Evolutionary conservation across 306 rosid species (phyloP).

Genomic region (Vigna hirtella): DNA sequence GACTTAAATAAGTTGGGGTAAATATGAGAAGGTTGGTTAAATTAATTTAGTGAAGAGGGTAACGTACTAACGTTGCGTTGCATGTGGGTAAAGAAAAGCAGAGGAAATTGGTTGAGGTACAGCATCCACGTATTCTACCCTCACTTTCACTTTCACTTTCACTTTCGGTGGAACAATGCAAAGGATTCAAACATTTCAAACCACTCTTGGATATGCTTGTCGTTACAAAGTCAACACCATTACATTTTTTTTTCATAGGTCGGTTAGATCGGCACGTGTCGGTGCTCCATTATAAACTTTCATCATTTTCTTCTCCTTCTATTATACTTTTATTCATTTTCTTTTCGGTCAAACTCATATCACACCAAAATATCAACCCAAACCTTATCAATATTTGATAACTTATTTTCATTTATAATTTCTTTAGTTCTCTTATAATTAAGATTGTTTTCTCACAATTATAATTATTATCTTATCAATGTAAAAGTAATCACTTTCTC

Average conservation of each 20-base stretch:
- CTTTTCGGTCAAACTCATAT: conserved; percentile 17
- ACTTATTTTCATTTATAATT: too few relatives aligned
- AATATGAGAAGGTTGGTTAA: neutral
- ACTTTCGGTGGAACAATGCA: conserved; percentile 70
- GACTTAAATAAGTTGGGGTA: too few relatives aligned
- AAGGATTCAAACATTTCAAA: conserved; percentile 40
- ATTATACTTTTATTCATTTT: neutral
- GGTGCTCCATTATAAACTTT: conserved; percentile 54
- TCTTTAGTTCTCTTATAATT: too few relatives aligned
- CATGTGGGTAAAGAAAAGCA: conserved; percentile 13
- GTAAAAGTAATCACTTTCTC: too few relatives aligned
- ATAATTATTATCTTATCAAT: too few relatives aligned
- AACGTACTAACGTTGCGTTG: neutral
- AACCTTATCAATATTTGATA: too few relatives aligned
- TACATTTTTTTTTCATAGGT: conserved; percentile 48
- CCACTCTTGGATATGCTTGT: conserved; percentile 38
- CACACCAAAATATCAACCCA: conserved; percentile 5
- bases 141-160: conserved; percentile 56
- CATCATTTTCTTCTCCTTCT: conserved; percentile 43
- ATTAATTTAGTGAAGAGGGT: neutral
- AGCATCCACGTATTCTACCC: conserved; percentile 48
- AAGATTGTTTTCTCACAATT: too few relatives aligned
- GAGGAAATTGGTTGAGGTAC: conserved; percentile 24
- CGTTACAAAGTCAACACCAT: conserved; percentile 63
- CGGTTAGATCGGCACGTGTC: conserved; percentile 89